phyloP scores from a whole-genome alignment of 768 basidiomycete genomes.

The Phanerodontia chrysosporium region DNA sequence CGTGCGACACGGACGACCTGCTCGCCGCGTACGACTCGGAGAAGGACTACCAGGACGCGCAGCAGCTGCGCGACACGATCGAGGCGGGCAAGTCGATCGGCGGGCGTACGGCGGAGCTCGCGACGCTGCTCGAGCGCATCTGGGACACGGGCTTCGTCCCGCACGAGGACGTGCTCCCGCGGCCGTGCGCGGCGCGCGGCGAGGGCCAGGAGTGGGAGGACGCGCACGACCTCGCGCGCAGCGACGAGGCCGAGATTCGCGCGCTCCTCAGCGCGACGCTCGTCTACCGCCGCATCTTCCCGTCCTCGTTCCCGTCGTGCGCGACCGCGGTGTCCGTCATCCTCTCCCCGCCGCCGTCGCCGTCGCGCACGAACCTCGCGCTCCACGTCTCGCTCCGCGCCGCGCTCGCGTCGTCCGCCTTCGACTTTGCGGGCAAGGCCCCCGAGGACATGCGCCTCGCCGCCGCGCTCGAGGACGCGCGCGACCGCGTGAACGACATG shows the following conservation, averaged over 20 bases:
- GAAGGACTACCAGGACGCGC: constrained; percentile 28
- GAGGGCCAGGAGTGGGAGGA: constrained; percentile 28
- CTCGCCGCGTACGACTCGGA: constrained; percentile 24
- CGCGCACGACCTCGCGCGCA: constrained; percentile 23
- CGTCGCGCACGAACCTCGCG: constrained; percentile 35
- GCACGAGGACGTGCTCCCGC: constrained; percentile 27
- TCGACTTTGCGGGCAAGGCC: constrained; percentile 33
- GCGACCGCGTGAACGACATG: constrained; percentile 74
- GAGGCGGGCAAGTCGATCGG: constrained; percentile 62
- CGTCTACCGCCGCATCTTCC: constrained; percentile 60
- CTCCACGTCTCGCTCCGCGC: constrained; percentile 44
- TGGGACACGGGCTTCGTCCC: constrained; percentile 39
- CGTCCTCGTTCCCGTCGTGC: constrained; percentile 25
- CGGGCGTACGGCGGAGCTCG: constrained; percentile 51
- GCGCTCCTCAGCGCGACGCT: constrained; percentile 56
- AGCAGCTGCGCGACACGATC: constrained; percentile 45
- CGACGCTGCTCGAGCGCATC: constrained; percentile 50
- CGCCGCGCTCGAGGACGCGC: constrained; percentile 62
- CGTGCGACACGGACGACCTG: constrained; percentile 4
- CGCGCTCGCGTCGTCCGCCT: constrained; percentile 50
- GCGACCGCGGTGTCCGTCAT: constrained; percentile 33
- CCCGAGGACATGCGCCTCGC: constrained; percentile 38
- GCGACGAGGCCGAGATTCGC: constrained; percentile 43
- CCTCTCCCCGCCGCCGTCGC: constrained; percentile 59
- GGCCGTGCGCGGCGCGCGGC: background rate